Conservation (phyloP, 805 yeast genomes). For the Gaillardinia entomophila region DNA sequence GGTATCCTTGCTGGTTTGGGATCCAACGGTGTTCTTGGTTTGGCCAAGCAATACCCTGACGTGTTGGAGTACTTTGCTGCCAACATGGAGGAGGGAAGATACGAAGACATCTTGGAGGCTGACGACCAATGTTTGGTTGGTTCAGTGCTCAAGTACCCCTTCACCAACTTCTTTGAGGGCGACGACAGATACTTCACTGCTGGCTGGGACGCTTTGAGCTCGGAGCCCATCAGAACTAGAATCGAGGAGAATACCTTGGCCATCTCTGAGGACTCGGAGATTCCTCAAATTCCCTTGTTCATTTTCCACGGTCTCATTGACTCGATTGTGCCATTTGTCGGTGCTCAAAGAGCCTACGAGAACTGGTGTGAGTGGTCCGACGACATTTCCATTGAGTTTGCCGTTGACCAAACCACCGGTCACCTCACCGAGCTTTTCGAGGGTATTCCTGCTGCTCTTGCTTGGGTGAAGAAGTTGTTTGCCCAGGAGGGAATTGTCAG, state of each 20-base stretch:
- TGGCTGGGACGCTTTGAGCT: conserved; percentile 13
- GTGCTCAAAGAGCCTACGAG: neutral
- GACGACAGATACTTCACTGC: conserved; percentile 3
- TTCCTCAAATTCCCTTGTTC: neutral
- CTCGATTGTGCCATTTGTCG: neutral
- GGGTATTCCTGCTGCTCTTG: neutral
- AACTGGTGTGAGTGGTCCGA: neutral
- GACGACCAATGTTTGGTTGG: neutral
- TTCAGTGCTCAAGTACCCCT: conserved; percentile 1
- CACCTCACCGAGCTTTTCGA: neutral
- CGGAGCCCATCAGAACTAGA: conserved; percentile 6
- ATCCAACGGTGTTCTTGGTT: conserved; percentile 7
- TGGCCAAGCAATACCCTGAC: conserved; percentile 8
- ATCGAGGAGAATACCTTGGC: conserved; percentile 18
- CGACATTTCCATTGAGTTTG: conserved; percentile 1
- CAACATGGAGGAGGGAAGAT: neutral
- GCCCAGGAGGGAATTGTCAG: neutral
- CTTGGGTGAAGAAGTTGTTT: neutral
- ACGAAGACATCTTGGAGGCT: neutral
- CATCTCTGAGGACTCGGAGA: conserved; percentile 3
- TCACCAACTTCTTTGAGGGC: conserved; percentile 9
- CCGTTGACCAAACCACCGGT: neutral
- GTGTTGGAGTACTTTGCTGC: neutral
- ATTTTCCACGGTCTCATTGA: conserved; percentile 1
- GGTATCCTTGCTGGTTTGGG: conserved; percentile 6